Conservation (phyloP, 1,284 basidiomycete species). For the Tilletia caries region DNA sequence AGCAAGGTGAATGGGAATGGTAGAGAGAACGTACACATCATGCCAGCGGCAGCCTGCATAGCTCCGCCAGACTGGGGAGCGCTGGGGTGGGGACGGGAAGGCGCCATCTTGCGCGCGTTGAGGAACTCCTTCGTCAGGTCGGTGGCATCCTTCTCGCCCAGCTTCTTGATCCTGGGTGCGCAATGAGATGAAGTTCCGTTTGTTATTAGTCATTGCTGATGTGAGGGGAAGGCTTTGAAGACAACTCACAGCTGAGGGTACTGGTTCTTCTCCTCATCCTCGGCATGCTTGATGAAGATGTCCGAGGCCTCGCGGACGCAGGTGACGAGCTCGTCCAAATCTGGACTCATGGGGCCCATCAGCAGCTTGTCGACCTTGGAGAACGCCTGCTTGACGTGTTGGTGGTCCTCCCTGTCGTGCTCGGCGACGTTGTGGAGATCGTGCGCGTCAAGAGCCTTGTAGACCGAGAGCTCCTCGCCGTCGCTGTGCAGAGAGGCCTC, state of each 20-base stretch:
- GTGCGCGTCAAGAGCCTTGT: conserved; percentile 32
- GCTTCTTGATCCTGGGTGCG: conserved; percentile 5
- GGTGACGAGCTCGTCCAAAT: conserved; percentile 23
- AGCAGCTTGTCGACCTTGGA: conserved; percentile 27
- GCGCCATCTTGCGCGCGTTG: conserved; percentile 30
- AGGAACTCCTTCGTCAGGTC: conserved; percentile 33
- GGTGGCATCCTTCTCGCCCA: conserved; percentile 31
- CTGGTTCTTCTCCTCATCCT: conserved; percentile 33
- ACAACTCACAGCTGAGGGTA: conserved; percentile 19
- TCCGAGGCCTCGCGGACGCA: conserved; percentile 29
- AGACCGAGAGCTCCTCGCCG: conserved; percentile 32
- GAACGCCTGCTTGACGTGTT: conserved; percentile 35
- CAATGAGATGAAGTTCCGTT: neutral
- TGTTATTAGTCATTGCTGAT: neutral
- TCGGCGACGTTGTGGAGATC: conserved; percentile 22
- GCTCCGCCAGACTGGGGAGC: conserved; percentile 40
- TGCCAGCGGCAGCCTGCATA: conserved; percentile 32
- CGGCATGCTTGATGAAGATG: conserved; percentile 36
- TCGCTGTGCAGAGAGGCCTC: conserved; percentile 27
- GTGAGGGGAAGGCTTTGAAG: neutral
- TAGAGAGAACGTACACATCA: conserved; percentile 23
- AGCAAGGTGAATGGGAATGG: neutral
- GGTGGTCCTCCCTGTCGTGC: conserved; percentile 33
- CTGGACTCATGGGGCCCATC: conserved; percentile 14
- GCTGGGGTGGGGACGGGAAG: conserved; percentile 38